Conservation (phyloP, 2,329 filamentous ascomycete species). For the Cercospora sp. region DNA sequence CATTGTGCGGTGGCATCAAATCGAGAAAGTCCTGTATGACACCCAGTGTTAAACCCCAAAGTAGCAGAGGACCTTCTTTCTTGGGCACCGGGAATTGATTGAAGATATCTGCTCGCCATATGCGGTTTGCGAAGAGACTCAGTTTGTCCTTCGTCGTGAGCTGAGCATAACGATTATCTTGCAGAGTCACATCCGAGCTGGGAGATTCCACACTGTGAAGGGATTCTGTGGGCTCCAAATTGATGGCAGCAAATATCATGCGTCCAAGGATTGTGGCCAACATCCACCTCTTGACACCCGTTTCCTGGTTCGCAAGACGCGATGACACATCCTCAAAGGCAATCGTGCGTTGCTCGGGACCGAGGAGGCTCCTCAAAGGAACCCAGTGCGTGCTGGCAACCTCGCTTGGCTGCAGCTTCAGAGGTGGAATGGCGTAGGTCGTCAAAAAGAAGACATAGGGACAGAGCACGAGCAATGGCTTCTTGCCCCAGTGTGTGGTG, state of each 20-base stretch:
- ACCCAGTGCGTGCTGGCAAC: slow-evolving; percentile 71
- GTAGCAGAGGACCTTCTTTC: slow-evolving; percentile 54
- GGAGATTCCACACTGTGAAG: slow-evolving; percentile 53
- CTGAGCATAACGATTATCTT: slow-evolving; percentile 31
- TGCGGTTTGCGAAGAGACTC: slow-evolving; percentile 18
- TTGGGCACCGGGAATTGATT: slow-evolving; percentile 36
- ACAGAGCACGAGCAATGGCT: slow-evolving; percentile 66
- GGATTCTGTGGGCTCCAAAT: slow-evolving; percentile 61
- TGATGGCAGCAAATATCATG: slow-evolving; percentile 68
- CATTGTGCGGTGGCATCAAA: slow-evolving; percentile 63
- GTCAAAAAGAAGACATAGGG: slow-evolving; percentile 67
- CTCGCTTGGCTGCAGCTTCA: slow-evolving; percentile 66
- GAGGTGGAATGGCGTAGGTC: slow-evolving; percentile 54
- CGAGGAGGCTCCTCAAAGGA: slow-evolving; percentile 61
- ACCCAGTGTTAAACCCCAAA: slow-evolving; percentile 69
- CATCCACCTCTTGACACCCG: slow-evolving; percentile 56
- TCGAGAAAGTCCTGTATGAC: slow-evolving; percentile 68
- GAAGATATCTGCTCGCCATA: slow-evolving; percentile 33
- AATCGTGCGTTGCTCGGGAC: slow-evolving; percentile 59
- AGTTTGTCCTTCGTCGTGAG: slow-evolving; percentile 22
- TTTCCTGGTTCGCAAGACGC: slow-evolving; percentile 57
- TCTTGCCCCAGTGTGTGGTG: slow-evolving; percentile 65
- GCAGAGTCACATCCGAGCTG: slow-evolving; percentile 28
- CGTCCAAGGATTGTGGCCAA: slow-evolving; percentile 60
- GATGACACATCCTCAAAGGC: slow-evolving; percentile 65